Base-by-base conservation (phyloP, 2,329 filamentous ascomycete species). In the Penicillium sp. region DNA sequence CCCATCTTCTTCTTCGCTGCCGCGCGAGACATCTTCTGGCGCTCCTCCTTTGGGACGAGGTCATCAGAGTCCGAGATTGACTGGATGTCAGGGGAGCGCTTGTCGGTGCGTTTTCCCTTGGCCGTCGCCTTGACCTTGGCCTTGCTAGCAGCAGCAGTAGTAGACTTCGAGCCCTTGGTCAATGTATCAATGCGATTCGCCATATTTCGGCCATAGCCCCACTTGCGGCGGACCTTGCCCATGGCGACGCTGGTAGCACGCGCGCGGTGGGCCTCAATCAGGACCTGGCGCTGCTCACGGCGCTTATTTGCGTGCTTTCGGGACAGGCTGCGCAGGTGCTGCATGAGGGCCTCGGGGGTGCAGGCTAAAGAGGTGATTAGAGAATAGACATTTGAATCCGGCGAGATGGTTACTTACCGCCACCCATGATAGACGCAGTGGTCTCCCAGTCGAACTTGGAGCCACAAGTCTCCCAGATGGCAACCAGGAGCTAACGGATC, bases 331-430 rank as follows among this genome's bases (percentile, higher is more conserved):
- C 50, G 50, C 5, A 58, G 18, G 44, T 49, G 41, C 22, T 54
- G 56, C 33, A 41, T 58, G 36, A 57, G 31, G 10, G 37, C 55
- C 14, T 57, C 55, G 2, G 47, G 16, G 27, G 55, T 50, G 40
- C 55, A 57, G 6, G 35, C 55, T 57, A 14, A 18, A 5, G 11
- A 16, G n/a, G 16, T 19, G 16, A 11, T 50, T 35, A 37, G 37
- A 35, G 13, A 36, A 0, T 11, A n/a, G 13, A 18, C 14, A 16
- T 5, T 7, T 46, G 14, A 5, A 31, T 4, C 16, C 18, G 11
- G 11, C 37, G n/a, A 3, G 36, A 2, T 7, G 4, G 6, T n/a
- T 9, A 46, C 55, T 44, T 52, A 57, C 55, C n/a, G 9, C 22
- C 31, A 37, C 49, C 55, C 39, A 57, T 27, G 2, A 40, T 36